Base-by-base conservation (phyloP, 2,329 filamentous ascomycete genomes). In the Acrodontium crateriforme region DNA sequence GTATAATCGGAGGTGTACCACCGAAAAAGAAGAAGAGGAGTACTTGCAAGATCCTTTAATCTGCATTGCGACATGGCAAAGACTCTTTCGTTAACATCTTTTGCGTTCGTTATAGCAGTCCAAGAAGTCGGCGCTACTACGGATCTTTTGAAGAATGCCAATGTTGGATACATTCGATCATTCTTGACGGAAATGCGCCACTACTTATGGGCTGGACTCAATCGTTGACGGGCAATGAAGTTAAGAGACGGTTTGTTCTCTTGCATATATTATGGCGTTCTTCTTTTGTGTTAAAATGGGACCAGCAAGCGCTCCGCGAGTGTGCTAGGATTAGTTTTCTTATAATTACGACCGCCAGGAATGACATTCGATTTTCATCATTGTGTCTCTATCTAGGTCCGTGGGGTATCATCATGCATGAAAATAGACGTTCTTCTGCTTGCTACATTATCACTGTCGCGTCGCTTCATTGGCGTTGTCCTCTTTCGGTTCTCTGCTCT, bases 1-100 rank as follows among this genome's bases (percentile, higher is more conserved):
- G 49, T 25, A 54, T 49, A 35, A 48, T 55, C 28, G 48, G 47
- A 27, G 42, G 49, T 24, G 31, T 34, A 31, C 41, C 46, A n/a
- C 42, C 46, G 18, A 66, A 65, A 60, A 82, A 75, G 67, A 77
- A 77, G 64, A 89, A 82, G 74, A 84, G 80, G 70, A 75, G 77
- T 62, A 79, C 69, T 56, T 91, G 82, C 65, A 72, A 69, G 54
- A 71, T 87, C 55, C 65, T 91, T 51, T 91, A 65, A 71, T 22
- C 10, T 22, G 20, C 20, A n/a, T 22, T 22, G 20, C 20, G 20
- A 5, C 8, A 12, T 10, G 20, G 4, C 20, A 22, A 22, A 10
- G 20, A 22, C n/a, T n/a, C n/a, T n/a, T n/a, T 22, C 20, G 8
- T 22, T 22, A 22, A 22, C 20, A 22, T 8, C 13, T n/a, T n/a